phyloP scores from a whole-genome alignment of 495 filamentous ascomycete species.

The Penicillium paradoxum region DNA sequence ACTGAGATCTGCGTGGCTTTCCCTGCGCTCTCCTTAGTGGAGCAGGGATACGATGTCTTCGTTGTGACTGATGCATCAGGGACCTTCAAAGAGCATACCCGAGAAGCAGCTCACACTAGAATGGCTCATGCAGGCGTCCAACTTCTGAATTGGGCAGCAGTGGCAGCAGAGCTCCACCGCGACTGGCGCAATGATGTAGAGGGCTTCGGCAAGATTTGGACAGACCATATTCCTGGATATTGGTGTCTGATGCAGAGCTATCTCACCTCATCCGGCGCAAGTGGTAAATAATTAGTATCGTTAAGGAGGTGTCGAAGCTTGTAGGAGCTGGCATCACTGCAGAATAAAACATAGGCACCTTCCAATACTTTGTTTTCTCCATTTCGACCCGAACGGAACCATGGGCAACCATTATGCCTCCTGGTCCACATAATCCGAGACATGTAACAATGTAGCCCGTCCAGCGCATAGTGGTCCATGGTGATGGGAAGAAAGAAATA shows the following conservation, averaged over 20 bases:
- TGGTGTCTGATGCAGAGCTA: slow-evolving; percentile 5
- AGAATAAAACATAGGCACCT: too few species aligned
- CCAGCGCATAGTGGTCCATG: too few species aligned
- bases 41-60: slow-evolving; percentile 60
- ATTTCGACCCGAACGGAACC: too few species aligned
- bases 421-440: too few species aligned
- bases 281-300: neutral
- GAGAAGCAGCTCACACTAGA: slow-evolving; percentile 50
- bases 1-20: slow-evolving; percentile 64
- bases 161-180: slow-evolving; percentile 57
- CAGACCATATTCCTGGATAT: neutral
- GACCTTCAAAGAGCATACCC: slow-evolving; percentile 41
- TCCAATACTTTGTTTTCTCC: too few species aligned
- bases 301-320: too few species aligned
- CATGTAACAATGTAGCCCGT: too few species aligned
- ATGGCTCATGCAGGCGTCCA: slow-evolving; percentile 57
- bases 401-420: too few species aligned
- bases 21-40: slow-evolving; percentile 55
- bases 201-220: neutral
- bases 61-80: slow-evolving; percentile 60
- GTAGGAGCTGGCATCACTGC: too few species aligned
- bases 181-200: slow-evolving; percentile 46
- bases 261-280: neutral
- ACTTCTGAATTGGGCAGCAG: slow-evolving; percentile 47
- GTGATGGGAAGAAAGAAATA: too few species aligned